Evolutionary conservation across 176 grass and related monocot genomes (phyloP).

Genomic region (Musa schizocarpa): DNA sequence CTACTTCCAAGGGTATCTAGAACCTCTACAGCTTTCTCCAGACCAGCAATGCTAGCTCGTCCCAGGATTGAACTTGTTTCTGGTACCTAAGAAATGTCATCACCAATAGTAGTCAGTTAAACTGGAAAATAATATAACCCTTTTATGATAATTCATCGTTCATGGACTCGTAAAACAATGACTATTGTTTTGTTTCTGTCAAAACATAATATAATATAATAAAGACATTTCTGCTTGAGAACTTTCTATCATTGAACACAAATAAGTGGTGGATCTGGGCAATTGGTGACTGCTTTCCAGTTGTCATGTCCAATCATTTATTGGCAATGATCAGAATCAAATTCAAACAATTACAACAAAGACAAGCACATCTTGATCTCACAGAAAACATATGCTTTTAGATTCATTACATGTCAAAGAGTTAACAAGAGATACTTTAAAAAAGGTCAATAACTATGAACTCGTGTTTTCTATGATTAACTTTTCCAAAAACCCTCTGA

Average conservation of each 20-base stretch:
- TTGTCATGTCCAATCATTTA: too few relatives aligned
- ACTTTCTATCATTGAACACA: neutral
- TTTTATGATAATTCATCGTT: neutral
- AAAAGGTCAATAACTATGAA: too few relatives aligned
- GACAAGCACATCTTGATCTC: too few relatives aligned
- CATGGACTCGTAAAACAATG: neutral
- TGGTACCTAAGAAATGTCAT: conserved; percentile 43
- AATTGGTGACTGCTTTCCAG: too few relatives aligned
- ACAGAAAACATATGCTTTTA: too few relatives aligned
- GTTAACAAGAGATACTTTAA: too few relatives aligned
- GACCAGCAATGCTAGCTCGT: conserved; percentile 67
- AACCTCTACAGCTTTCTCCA: conserved; percentile 79
- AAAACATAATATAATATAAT: neutral
- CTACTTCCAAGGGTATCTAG: conserved; percentile 83
- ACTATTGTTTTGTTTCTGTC: neutral
- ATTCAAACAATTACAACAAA: too few relatives aligned
- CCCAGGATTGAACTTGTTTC: conserved; percentile 68
- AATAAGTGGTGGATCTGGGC: too few relatives aligned
- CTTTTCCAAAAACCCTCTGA: too few relatives aligned
- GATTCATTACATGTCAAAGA: too few relatives aligned
- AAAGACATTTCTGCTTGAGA: neutral
- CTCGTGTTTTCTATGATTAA: too few relatives aligned
- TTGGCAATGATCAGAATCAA: too few relatives aligned
- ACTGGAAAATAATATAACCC: conserved; percentile 14
- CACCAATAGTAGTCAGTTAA: conserved; percentile 13